phyloP scores from a whole-genome alignment of 305 asterid species.

The Solanum chacoense region DNA sequence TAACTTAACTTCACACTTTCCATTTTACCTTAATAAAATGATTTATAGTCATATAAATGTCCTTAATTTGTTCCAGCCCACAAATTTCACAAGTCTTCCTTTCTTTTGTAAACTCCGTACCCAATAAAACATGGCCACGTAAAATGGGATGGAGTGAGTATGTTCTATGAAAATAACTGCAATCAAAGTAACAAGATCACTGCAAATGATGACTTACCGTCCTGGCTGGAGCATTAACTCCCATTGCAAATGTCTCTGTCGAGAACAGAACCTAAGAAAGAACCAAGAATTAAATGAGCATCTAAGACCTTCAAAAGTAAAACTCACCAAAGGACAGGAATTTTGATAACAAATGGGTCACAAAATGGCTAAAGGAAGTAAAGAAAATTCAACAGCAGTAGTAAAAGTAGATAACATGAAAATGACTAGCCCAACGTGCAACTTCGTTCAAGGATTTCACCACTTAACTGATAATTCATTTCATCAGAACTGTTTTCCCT shows the following conservation, averaged over 20 bases:
- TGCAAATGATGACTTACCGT: slow-evolving; percentile 46
- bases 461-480: background rate
- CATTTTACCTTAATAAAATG: background rate
- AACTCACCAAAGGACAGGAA: background rate
- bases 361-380: background rate
- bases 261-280: slow-evolving; percentile 70
- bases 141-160: background rate
- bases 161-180: background rate
- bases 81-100: background rate
- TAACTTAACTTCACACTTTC: background rate
- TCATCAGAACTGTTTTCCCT: background rate
- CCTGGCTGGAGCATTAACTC: slow-evolving; percentile 99
- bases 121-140: background rate
- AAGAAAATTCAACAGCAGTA: background rate
- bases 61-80: background rate
- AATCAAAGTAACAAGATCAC: background rate
- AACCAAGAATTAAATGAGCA: slow-evolving; percentile 14
- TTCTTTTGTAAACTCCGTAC: background rate
- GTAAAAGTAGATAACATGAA: background rate
- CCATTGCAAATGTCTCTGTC: slow-evolving; percentile 99
- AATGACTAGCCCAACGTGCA: background rate
- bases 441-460: background rate
- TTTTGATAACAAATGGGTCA: background rate
- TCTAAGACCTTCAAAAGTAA: background rate
- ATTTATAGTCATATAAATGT: background rate